These are phyloP conservation scores for Rhinocladiella similis DNA, from an alignment of 2,329 filamentous ascomycete genomes.

Conservation along the genomic window DNA sequence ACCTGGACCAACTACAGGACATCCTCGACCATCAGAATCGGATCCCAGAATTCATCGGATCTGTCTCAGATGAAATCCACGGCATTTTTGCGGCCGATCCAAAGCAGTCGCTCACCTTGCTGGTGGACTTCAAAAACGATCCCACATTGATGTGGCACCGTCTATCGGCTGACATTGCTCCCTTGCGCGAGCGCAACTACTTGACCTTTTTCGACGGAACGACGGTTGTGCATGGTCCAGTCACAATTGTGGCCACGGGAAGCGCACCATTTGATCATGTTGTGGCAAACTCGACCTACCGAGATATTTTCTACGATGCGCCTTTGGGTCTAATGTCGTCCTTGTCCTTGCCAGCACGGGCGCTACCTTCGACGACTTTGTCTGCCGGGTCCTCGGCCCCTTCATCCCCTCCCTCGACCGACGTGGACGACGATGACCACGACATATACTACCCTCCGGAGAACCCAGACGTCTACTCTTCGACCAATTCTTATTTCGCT, in stretches of 20 bases:
- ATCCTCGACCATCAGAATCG: constrained; percentile 53
- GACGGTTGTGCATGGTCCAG: constrained; percentile 38
- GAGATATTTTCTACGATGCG: constrained; percentile 58
- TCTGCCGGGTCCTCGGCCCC: neutral
- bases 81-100: constrained; percentile 54
- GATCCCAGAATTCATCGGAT: constrained; percentile 33
- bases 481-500: constrained; percentile 58
- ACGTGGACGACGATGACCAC: too few relatives aligned
- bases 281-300: constrained; percentile 44
- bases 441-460: too few relatives aligned
- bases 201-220: constrained; percentile 52
- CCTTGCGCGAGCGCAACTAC: constrained; percentile 50
- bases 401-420: neutral
- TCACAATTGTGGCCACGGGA: constrained; percentile 56
- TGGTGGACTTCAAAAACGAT: constrained; percentile 53
- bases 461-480: constrained; percentile 38
- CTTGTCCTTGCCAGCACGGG: neutral
- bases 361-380: neutral
- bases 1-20: constrained; percentile 51
- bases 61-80: constrained; percentile 31
- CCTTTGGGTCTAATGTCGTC: constrained; percentile 35
- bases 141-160: constrained; percentile 38
- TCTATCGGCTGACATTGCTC: constrained; percentile 42
- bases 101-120: constrained; percentile 49
- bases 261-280: constrained; percentile 52